phyloP scores from a whole-genome alignment of 148 eudicot genomes.

The Agrostemma githago region DNA sequence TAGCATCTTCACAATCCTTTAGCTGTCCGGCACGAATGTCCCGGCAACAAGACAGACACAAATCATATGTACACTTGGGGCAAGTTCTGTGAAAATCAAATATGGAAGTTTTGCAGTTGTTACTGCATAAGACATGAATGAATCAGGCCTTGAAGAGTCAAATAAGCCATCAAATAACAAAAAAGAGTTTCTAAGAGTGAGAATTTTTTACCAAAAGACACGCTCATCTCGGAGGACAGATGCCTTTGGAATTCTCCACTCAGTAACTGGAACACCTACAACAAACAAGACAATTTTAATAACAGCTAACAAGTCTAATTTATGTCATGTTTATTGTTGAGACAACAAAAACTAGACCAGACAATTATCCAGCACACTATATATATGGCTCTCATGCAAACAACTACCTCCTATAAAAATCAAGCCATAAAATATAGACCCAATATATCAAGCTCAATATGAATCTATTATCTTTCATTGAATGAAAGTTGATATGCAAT shows the following conservation, averaged over 20 bases:
- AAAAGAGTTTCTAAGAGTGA: neutral
- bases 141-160: neutral
- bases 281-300: neutral
- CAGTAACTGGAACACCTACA: slow-evolving; percentile 24
- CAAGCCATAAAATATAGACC: neutral
- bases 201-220: slow-evolving; percentile 21
- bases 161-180: slow-evolving; percentile 1
- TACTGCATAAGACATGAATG: slow-evolving; percentile 33
- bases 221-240: slow-evolving; percentile 15
- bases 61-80: slow-evolving; percentile 39
- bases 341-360: neutral
- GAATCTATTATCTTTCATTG: neutral
- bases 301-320: neutral
- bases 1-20: slow-evolving; percentile 32
- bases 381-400: neutral
- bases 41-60: slow-evolving; percentile 54
- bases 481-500: neutral
- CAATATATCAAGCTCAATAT: neutral
- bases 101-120: slow-evolving; percentile 50
- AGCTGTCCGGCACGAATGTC: slow-evolving; percentile 49
- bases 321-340: neutral
- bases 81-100: slow-evolving; percentile 56
- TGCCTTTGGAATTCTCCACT: slow-evolving; percentile 11
- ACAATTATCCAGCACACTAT: neutral
- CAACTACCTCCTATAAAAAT: neutral